Evolutionary conservation across 176 grass and related monocot species (phyloP), one percentile per base, ranked within the genome.

Genomic region (Aegilops longissima): DNA sequence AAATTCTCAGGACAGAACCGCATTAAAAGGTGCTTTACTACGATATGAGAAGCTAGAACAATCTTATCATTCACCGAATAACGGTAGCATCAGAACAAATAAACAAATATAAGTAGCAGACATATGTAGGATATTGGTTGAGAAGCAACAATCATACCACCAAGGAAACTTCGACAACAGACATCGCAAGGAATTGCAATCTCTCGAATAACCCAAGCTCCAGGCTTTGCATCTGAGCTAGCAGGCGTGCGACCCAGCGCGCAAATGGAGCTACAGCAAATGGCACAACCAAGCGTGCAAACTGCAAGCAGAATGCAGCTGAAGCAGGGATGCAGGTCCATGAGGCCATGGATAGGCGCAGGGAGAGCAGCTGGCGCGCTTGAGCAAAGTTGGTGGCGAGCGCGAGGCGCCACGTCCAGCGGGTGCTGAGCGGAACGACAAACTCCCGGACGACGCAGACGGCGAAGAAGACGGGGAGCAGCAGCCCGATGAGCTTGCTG

Each of bases 391-490:
- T 61, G 45, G 80, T 58, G 58, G 86, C 18, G 47, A 88, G 71
- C 9, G 80, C 80, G 33, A 82, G 45, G 45, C 86, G 86, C 79
- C 86, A 88, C 12, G 49, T 40, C 86, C 86, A 82, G 61, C 56
- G 10, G 7, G 86, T 82, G 69, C 34, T 87, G 23, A 87, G 71
- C 14, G 79, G 86, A 80, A 82, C 67, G 44, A 87, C 45, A 49
- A 49, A 61, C n/a, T 82, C 86, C 71, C 80, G 68, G 79, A 88
- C 12, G 72, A 35, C 16, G 6, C 33, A 82, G 21, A 83, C 21
- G 71, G 72, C 23, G 47, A 83, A 61, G 71, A 83, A 14, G 62
- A 88, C 8, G 24, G 62, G 58, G 72, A 88, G 80, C 17, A 88
- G 86, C 5, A 88, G 47, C 12, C 47, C 47, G 9, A 45, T 17